A percentile compares a stretch with the other conserved stretches of the same genome.
phyloP scores from a whole-genome alignment of 148 eudicot species.

The Rhododendron henanense region DNA sequence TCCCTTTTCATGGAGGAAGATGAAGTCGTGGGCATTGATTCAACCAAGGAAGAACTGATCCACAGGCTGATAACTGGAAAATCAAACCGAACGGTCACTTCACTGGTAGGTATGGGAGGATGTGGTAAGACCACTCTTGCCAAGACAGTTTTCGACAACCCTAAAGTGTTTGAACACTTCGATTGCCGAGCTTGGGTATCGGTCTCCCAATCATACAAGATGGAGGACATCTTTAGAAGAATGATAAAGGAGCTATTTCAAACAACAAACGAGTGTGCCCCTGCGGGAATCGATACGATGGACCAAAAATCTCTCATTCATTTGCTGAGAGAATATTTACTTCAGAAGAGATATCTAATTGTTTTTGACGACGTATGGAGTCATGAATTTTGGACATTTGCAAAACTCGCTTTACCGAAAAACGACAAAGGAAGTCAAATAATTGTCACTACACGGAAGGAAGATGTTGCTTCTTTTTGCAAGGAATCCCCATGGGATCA shows the following conservation, averaged over 20 bases:
- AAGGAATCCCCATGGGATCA: not conserved
- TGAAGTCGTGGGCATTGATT: too few species aligned
- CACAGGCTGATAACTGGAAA: too few species aligned
- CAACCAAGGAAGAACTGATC: too few species aligned
- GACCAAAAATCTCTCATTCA: not conserved
- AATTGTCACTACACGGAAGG: not conserved
- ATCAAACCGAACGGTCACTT: too few species aligned
- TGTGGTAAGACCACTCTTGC: too few species aligned
- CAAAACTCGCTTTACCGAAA: not conserved
- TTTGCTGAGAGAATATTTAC: not conserved
- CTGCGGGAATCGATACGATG: not conserved
- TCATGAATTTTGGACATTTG: not conserved
- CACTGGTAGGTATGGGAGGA: too few species aligned
- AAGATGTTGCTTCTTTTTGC: not conserved
- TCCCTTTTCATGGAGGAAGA: too few species aligned
- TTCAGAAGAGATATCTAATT: not conserved
- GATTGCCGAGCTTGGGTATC: not conserved
- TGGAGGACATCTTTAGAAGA: not conserved
- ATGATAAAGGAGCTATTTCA: not conserved
- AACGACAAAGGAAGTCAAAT: not conserved
- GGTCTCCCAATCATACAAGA: not conserved
- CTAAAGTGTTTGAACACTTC: not conserved
- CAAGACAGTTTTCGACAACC: not conserved
- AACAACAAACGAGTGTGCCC: not conserved
- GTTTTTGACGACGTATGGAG: not conserved